These are phyloP conservation scores for Periconia digitata DNA, from an alignment of 2,329 filamentous ascomycete genomes.

Conservation along the genomic window DNA sequence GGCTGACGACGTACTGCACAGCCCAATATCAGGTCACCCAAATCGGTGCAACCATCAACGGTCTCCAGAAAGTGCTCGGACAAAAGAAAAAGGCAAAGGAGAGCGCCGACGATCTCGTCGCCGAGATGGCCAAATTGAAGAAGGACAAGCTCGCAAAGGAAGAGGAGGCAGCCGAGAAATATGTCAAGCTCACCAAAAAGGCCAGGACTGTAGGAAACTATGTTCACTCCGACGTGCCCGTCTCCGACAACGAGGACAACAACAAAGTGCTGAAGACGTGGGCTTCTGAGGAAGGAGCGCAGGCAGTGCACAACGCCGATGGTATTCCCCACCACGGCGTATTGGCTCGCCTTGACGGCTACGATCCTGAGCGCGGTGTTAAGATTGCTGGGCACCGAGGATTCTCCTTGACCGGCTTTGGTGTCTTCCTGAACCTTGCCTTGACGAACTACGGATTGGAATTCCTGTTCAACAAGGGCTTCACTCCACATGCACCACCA, in stretches of 20 bases:
- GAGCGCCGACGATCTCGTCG: slow-evolving; percentile 76
- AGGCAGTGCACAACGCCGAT: slow-evolving; percentile 75
- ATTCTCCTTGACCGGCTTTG: slow-evolving; percentile 89
- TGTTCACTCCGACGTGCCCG: slow-evolving; percentile 84
- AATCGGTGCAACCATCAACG: slow-evolving; percentile 41
- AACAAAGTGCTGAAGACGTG: slow-evolving; percentile 77
- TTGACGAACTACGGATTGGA: slow-evolving; percentile 93
- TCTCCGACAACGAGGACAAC: slow-evolving; percentile 85
- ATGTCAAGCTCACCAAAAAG: slow-evolving; percentile 72
- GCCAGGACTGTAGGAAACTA: slow-evolving; percentile 85
- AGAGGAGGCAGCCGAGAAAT: slow-evolving; percentile 74
- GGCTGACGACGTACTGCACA: slow-evolving; percentile 27
- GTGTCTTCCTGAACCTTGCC: slow-evolving; percentile 88
- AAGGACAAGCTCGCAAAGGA: slow-evolving; percentile 80
- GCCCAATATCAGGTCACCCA: slow-evolving; percentile 68
- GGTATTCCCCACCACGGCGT: slow-evolving; percentile 94
- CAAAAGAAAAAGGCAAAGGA: slow-evolving; percentile 55
- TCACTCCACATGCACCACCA: slow-evolving; percentile 67
- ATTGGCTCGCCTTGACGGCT: slow-evolving; percentile 81
- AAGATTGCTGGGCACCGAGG: slow-evolving; percentile 94
- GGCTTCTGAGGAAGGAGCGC: slow-evolving; percentile 75
- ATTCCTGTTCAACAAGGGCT: slow-evolving; percentile 80
- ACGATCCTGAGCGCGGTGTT: slow-evolving; percentile 75
- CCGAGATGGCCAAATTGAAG: slow-evolving; percentile 75
- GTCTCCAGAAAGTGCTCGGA: slow-evolving; percentile 50